Evolutionary conservation across 345 rosid genomes (phyloP).

Genomic region (Mangifera indica): DNA sequence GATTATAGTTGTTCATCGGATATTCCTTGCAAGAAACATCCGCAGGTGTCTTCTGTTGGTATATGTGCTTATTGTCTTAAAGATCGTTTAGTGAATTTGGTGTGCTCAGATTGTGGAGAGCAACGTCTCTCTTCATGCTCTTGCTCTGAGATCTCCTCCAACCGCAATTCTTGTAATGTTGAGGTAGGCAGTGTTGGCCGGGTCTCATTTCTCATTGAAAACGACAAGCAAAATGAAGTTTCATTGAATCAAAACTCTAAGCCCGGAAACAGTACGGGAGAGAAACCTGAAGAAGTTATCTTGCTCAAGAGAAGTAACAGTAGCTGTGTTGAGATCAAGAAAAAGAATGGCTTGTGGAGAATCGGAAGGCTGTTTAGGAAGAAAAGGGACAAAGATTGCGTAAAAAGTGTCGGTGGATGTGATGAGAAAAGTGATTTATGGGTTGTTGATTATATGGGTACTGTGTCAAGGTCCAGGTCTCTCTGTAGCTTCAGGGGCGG

Average conservation of each 20-base stretch:
- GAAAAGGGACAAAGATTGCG: conserved; percentile 47
- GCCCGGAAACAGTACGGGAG: conserved; percentile 23
- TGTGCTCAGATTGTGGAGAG: conserved; percentile 93
- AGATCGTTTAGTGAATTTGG: conserved; percentile 79
- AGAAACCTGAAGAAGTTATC: conserved; percentile 48
- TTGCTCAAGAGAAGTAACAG: conserved; percentile 80
- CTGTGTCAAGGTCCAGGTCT: conserved; percentile 87
- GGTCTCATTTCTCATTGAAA: conserved; percentile 84
- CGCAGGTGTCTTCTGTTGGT: conserved; percentile 65
- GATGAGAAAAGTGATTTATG: conserved; percentile 73
- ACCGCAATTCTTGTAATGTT: conserved; percentile 52
- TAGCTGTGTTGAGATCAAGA: conserved; percentile 88
- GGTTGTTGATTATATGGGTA: conserved; percentile 64
- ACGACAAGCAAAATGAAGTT: conserved; percentile 40
- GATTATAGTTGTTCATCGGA: conserved; percentile 53
- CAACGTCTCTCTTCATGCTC: conserved; percentile 93
- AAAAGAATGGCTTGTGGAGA: conserved; percentile 68
- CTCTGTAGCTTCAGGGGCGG: conserved; percentile 79
- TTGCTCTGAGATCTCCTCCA: conserved; percentile 75
- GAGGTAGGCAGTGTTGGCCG: conserved; percentile 72
- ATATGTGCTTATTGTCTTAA: conserved; percentile 82
- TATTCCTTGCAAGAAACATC: conserved; percentile 83
- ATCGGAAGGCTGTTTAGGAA: conserved; percentile 74
- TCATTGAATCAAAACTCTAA: conserved; percentile 34
- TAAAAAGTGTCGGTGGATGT: conserved; percentile 34